A percentile compares a stretch with the other conserved stretches of the same genome.
Evolutionary conservation across 202 grass and related monocot species (phyloP).

Genomic region (Brachypodium distachyon): DNA sequence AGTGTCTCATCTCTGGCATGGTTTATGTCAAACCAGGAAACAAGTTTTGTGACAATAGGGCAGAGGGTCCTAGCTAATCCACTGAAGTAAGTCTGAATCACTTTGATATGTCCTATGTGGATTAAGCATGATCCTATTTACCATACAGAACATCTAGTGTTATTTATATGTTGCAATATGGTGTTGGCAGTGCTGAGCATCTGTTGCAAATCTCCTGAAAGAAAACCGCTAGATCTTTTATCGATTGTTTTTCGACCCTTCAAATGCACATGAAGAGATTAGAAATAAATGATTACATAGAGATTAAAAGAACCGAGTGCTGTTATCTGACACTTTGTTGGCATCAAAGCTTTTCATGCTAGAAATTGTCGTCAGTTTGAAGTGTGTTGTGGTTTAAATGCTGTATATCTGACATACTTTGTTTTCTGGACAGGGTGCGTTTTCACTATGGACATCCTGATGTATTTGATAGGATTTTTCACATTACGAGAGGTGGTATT

Average conservation of each 20-base stretch:
- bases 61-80: conserved; percentile 90
- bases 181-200: not conserved
- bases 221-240: not conserved
- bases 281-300: not conserved
- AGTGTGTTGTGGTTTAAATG: not conserved
- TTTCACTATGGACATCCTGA: conserved; percentile 99
- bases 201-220: not conserved
- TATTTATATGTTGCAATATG: not conserved
- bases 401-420: conserved; percentile 13
- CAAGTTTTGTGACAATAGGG: conserved; percentile 93
- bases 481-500: conserved; percentile 91
- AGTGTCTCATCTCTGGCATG: conserved; percentile 97
- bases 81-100: conserved; percentile 69
- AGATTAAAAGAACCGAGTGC: not conserved
- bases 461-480: conserved; percentile 97
- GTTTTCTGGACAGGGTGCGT: conserved; percentile 59
- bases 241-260: conserved; percentile 2
- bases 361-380: not conserved
- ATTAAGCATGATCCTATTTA: not conserved
- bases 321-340: not conserved
- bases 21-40: conserved; percentile 98
- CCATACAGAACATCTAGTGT: not conserved
- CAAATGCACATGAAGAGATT: conserved; percentile 7
- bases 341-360: conserved; percentile 5
- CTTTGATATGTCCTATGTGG: conserved; percentile 7